Conservation (phyloP, 768 basidiomycete genomes). For the Mycena alexandri region DNA sequence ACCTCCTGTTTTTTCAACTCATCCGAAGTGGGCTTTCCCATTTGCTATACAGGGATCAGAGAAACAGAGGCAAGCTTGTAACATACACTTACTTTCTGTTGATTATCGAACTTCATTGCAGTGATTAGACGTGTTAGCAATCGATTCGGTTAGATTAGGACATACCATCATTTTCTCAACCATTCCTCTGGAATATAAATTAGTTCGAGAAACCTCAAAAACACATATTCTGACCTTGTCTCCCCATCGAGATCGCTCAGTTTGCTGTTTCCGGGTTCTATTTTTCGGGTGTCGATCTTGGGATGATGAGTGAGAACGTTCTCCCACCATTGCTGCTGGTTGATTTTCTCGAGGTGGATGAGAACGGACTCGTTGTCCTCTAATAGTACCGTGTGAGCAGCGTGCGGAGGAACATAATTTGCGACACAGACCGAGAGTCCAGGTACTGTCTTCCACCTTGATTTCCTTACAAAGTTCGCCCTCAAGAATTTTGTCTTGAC, state of each 20-base stretch:
- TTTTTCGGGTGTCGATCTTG: conserved; percentile 96
- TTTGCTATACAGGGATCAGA: conserved; percentile 67
- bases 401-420: neutral
- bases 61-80: conserved; percentile 8
- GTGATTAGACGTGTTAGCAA: conserved; percentile 16
- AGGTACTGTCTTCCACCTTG: conserved; percentile 96
- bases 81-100: conserved; percentile 69
- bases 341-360: conserved; percentile 89
- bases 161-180: conserved; percentile 99
- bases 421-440: conserved; percentile 83
- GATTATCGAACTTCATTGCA: conserved; percentile 76
- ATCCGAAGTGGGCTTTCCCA: conserved; percentile 96
- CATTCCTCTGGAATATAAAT: conserved; percentile 75
- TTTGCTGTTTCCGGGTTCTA: conserved; percentile 95
- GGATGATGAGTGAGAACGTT: conserved; percentile 96
- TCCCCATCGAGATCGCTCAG: conserved; percentile 96
- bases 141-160: conserved; percentile 23
- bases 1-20: conserved; percentile 95
- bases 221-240: conserved; percentile 70
- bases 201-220: conserved; percentile 4
- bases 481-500: conserved; percentile 85
- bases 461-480: conserved; percentile 95
- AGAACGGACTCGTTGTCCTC: conserved; percentile 83
- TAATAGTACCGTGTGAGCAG: conserved; percentile 44
- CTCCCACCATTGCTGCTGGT: conserved; percentile 96